Evolutionary conservation across 345 rosid genomes (phyloP).

Genomic region (Tarenaya hassleriana): DNA sequence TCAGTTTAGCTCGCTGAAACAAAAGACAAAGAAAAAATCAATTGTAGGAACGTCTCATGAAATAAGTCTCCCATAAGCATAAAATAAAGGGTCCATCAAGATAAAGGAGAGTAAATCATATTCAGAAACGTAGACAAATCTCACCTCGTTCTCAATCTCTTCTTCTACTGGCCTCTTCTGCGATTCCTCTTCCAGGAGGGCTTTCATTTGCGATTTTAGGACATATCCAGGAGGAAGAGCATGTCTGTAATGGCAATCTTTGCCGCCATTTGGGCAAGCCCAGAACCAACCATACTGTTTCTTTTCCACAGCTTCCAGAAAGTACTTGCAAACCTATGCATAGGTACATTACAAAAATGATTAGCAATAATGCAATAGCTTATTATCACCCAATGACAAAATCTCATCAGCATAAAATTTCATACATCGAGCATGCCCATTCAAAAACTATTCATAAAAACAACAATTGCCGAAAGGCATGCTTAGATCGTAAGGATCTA

Average conservation of each 20-base stretch:
- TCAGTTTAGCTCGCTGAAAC: slow-evolving; percentile 67
- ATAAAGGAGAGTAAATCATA: neutral
- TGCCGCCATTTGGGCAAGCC: slow-evolving; percentile 83
- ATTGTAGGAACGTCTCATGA: neutral
- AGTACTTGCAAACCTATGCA: slow-evolving; percentile 84
- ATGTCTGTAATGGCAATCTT: slow-evolving; percentile 90
- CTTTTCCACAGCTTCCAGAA: slow-evolving; percentile 93
- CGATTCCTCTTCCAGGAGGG: slow-evolving; percentile 81
- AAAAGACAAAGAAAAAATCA: slow-evolving; percentile 13
- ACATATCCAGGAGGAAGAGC: slow-evolving; percentile 96
- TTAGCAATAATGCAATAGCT: neutral
- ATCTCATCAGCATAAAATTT: neutral
- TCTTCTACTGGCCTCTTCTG: slow-evolving; percentile 77
- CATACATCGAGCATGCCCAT: neutral
- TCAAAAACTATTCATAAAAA: slow-evolving; percentile 2
- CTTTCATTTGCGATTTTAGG: slow-evolving; percentile 93
- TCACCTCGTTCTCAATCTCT: slow-evolving; percentile 87
- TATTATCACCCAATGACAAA: neutral
- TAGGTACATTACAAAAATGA: slow-evolving; percentile 6
- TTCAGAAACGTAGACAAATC: neutral
- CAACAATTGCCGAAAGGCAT: too few relatives aligned
- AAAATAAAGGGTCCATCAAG: slow-evolving; percentile 1
- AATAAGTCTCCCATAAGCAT: neutral
- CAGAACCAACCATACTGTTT: slow-evolving; percentile 98
- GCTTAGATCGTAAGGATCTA: too few relatives aligned